These are phyloP conservation scores for Emydomyces testavorans DNA, from an alignment of 2,329 filamentous ascomycete species.

Conservation along the genomic window DNA sequence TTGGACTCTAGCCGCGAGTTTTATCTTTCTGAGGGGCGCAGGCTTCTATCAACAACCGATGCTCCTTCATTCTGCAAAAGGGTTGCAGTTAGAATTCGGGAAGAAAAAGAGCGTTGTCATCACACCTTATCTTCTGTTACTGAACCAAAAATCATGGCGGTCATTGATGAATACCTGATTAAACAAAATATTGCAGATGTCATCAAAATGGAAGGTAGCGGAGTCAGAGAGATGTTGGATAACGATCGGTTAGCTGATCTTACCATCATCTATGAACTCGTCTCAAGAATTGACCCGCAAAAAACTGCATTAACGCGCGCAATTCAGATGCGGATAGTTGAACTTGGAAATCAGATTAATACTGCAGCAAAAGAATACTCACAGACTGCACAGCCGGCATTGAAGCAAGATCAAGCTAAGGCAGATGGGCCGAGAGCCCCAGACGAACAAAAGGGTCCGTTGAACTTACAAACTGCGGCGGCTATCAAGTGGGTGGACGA, in stretches of 20 bases:
- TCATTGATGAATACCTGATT: constrained; percentile 75
- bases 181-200: constrained; percentile 66
- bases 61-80: constrained; percentile 71
- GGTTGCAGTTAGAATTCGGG: constrained; percentile 59
- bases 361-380: constrained; percentile 45
- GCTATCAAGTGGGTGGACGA: constrained; percentile 95
- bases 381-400: constrained; percentile 44
- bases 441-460: constrained; percentile 39
- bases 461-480: constrained; percentile 68
- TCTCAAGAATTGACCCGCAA: constrained; percentile 62
- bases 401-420: constrained; percentile 24
- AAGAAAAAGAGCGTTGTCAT: constrained; percentile 72
- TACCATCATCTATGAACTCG: constrained; percentile 66
- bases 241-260: constrained; percentile 73
- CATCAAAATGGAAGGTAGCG: constrained; percentile 71
- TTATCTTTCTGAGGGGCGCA: constrained; percentile 64
- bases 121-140: constrained; percentile 69
- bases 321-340: constrained; percentile 62
- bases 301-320: constrained; percentile 59
- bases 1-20: constrained; percentile 58
- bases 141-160: constrained; percentile 57
- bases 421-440: constrained; percentile 39
- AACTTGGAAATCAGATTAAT: constrained; percentile 75
- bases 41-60: constrained; percentile 64
- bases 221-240: constrained; percentile 80